A percentile compares a stretch with the other conserved stretches of the same genome.
Conservation (phyloP, 257 asterid species). For the Fraxinus excelsior region DNA sequence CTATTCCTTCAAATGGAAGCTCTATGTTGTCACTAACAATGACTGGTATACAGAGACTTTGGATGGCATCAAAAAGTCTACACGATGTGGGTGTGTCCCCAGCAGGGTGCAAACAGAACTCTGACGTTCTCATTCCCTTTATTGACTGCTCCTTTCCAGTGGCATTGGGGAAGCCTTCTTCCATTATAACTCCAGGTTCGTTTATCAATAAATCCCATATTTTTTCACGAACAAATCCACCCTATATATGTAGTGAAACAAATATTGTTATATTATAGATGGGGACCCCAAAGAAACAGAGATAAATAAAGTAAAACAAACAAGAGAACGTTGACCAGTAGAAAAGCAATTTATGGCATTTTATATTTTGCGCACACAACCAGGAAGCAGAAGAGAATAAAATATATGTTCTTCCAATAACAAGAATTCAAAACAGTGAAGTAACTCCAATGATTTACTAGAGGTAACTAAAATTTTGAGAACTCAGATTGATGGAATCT, state of each 20-base stretch:
- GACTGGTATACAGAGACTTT: constrained; percentile 92
- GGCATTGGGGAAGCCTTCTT: constrained; percentile 97
- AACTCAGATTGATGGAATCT: neutral
- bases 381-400: neutral
- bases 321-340: constrained; percentile 5
- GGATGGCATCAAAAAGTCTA: constrained; percentile 88
- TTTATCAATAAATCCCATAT: constrained; percentile 73
- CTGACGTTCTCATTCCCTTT: constrained; percentile 88
- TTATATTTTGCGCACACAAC: constrained; percentile 4
- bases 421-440: neutral
- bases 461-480: neutral
- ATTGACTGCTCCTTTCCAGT: constrained; percentile 91
- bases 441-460: neutral
- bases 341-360: neutral
- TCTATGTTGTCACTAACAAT: constrained; percentile 83
- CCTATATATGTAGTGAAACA: constrained; percentile 38
- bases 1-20: constrained; percentile 95
- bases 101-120: constrained; percentile 95
- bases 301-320: neutral
- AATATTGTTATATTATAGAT: neutral
- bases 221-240: constrained; percentile 86
- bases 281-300: neutral
- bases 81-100: constrained; percentile 98
- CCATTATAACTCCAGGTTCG: constrained; percentile 68
- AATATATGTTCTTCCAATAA: neutral